Base-by-base conservation (phyloP, 2,329 filamentous ascomycete genomes). In the Eutypa lata region DNA sequence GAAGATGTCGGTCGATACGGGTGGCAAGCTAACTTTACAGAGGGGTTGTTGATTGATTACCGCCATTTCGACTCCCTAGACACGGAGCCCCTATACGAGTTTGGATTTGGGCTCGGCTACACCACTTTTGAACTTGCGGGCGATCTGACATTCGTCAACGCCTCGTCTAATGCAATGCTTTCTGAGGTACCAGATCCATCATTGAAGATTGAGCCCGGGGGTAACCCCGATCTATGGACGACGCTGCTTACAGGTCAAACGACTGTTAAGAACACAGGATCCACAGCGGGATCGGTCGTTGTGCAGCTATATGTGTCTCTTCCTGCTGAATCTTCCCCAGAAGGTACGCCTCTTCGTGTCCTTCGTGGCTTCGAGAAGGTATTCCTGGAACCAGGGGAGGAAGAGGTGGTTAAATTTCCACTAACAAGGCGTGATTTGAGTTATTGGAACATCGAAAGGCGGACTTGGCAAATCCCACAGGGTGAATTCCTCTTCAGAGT, bases 21-120 rank as follows among this genome's bases (percentile, higher is more conserved):
- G 2, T 83, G 86, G 14, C 74, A 82, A 51, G 76, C 80, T 48
- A 73, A 76, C 3, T 83, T 73, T 59, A 73, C 71, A 0, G 80
- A 83, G 47, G 77, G 78, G 1, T 59, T 82, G 1, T 78, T 78
- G 57, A 74, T 83, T 53, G 80, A 83, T 60, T 83, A 83, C 63
- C 74, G 78, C 22, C 74, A 79, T 61, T 79, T 82, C 56, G 68
- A 79, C 40, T 74, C 74, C 35, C 69, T 72, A 7, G 71, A 72
- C 18, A 75, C 80, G 56, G 75, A 69, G 7, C 76, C 79, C 0
- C 73, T 77, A 7, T 83, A 78, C 57, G 76, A 77, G 22, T 83
- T 82, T 52, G 80, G 80, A 7, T 74, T 80, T 56, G 80, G 80
- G 0, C 70, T 83, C 10, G 78, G 76, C 22, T 83, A 82, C 61